These are phyloP conservation scores for Sporothrix phasma DNA, from an alignment of 2,329 filamentous ascomycete genomes.

Conservation along the genomic window DNA sequence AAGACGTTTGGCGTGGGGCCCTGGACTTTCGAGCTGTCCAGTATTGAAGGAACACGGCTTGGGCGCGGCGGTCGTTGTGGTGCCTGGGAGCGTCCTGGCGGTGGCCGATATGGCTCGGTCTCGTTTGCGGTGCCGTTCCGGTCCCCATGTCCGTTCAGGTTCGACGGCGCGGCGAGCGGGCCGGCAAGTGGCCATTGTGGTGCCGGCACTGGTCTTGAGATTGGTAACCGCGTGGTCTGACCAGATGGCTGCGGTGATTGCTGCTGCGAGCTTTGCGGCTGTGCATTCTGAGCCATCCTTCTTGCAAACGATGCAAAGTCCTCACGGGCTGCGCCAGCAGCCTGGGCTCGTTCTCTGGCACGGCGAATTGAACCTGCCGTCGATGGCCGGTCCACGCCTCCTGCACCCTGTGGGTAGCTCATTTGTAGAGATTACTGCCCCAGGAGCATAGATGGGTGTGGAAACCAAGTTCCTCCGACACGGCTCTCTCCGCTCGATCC, in stretches of 20 bases:
- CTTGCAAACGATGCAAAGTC: constrained; percentile 23
- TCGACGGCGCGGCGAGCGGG: constrained; percentile 26
- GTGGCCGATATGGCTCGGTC: constrained; percentile 39
- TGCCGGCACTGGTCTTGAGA: constrained; percentile 43
- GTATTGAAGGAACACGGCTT: constrained; percentile 48
- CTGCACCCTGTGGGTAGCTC: constrained; percentile 47
- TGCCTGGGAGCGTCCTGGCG: constrained; percentile 39
- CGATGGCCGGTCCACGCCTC: constrained; percentile 38
- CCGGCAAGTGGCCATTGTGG: constrained; percentile 45
- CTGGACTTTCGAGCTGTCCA: constrained; percentile 46
- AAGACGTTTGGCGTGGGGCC: constrained; percentile 47
- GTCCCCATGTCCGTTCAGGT: constrained; percentile 21
- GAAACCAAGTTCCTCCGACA: background rate
- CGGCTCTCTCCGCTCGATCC: constrained; percentile 17
- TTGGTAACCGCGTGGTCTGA: constrained; percentile 22
- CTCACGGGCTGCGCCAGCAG: constrained; percentile 30
- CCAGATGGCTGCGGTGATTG: background rate
- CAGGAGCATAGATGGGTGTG: constrained; percentile 9
- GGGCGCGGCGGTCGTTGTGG: constrained; percentile 52
- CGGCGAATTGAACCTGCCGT: constrained; percentile 40
- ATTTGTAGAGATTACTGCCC: constrained; percentile 34
- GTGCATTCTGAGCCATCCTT: constrained; percentile 18
- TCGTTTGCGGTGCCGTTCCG: constrained; percentile 19
- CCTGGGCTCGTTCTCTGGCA: constrained; percentile 44
- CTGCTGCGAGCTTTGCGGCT: background rate